Conservation (phyloP, 768 basidiomycete species). For the Rhodotorula diobovata region DNA sequence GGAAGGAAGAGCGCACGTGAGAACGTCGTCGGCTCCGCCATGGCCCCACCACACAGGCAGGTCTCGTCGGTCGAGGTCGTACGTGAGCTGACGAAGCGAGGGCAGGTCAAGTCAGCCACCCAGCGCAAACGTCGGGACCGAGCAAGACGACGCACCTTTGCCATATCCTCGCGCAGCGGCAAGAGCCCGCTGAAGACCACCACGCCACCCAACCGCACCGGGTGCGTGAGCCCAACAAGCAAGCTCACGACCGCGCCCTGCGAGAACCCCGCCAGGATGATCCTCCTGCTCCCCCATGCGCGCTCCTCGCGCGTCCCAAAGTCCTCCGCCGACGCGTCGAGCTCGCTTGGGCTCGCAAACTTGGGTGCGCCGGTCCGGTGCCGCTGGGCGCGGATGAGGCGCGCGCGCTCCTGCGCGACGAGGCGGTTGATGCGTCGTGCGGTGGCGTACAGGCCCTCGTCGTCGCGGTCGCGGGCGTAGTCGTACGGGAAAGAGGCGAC, state of each 20-base stretch:
- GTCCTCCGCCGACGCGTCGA: background rate
- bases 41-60: conserved; percentile 35
- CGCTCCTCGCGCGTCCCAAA: conserved; percentile 23
- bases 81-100: background rate
- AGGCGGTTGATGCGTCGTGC: conserved; percentile 22
- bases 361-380: background rate
- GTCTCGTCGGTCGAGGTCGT: conserved; percentile 17
- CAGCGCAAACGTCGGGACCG: rapidly evolving
- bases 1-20: conserved; percentile 3
- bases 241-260: conserved; percentile 20
- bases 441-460: conserved; percentile 8
- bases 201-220: conserved; percentile 11
- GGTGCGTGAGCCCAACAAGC: conserved; percentile 16
- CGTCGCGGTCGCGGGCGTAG: conserved; percentile 6
- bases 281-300: conserved; percentile 19
- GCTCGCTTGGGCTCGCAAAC: background rate
- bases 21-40: conserved; percentile 16
- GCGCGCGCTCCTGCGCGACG: conserved; percentile 18
- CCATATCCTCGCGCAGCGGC: conserved; percentile 9
- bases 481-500: conserved; percentile 30
- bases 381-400: conserved; percentile 14
- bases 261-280: conserved; percentile 21
- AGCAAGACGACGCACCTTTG: conserved; percentile 3
- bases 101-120: background rate
- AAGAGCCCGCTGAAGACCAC: conserved; percentile 21